Conservation (phyloP, 2,329 filamentous ascomycete genomes). For the Aureobasidium lini region DNA sequence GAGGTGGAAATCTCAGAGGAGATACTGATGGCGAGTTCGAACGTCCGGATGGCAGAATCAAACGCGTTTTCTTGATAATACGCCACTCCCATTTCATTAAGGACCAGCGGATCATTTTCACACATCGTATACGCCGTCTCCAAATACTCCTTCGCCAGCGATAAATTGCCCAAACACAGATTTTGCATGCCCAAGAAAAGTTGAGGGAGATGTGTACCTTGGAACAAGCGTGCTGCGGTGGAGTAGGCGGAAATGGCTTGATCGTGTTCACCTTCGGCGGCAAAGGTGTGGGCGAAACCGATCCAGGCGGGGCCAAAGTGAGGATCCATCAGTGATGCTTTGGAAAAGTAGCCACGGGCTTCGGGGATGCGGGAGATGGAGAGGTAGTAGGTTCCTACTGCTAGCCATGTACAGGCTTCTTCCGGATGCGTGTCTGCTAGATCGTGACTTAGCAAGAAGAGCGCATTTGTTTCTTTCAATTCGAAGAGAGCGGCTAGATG, state of each 20-base stretch:
- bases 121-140: constrained; percentile 80
- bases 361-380: constrained; percentile 83
- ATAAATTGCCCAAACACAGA: constrained; percentile 90
- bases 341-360: constrained; percentile 91
- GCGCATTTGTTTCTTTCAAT: constrained; percentile 73
- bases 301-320: constrained; percentile 98
- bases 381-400: constrained; percentile 92
- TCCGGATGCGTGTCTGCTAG: constrained; percentile 86
- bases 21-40: constrained; percentile 67
- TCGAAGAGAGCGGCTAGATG: constrained; percentile 89
- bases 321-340: constrained; percentile 93
- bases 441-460: constrained; percentile 89
- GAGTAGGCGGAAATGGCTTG: constrained; percentile 97
- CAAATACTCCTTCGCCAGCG: constrained; percentile 86
- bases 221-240: constrained; percentile 87
- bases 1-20: constrained; percentile 69
- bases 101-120: constrained; percentile 74
- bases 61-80: constrained; percentile 83
- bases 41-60: constrained; percentile 67
- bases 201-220: constrained; percentile 91
- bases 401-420: constrained; percentile 86
- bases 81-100: constrained; percentile 96
- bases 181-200: constrained; percentile 98
- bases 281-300: constrained; percentile 96
- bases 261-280: constrained; percentile 93